These are phyloP conservation scores for Myxozyma sirexii DNA, from an alignment of 805 yeast genomes.

Conservation along the genomic window DNA sequence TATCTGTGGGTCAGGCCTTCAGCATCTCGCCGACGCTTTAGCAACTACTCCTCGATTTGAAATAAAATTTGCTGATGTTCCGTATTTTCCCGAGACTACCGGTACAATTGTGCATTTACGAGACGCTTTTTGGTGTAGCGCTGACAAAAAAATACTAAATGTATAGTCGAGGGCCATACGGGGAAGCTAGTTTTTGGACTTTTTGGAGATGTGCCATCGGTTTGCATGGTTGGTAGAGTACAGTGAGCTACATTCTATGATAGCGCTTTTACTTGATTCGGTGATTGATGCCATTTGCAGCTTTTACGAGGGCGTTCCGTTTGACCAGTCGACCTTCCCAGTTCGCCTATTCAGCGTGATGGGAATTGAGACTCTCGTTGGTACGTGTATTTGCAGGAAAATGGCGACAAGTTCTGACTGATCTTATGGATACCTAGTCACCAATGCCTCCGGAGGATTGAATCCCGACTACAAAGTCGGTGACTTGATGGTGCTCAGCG, in stretches of 20 bases:
- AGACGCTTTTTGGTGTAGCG: not conserved
- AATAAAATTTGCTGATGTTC: slow-evolving; percentile 68
- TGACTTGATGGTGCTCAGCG: slow-evolving; percentile 86
- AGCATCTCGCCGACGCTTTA: slow-evolving; percentile 71
- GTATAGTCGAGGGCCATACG: slow-evolving; percentile 76
- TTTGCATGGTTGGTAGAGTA: slow-evolving; percentile 91
- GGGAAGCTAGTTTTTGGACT: slow-evolving; percentile 80
- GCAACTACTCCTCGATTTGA: slow-evolving; percentile 46
- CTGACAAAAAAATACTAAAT: no score
- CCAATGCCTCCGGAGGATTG: slow-evolving; percentile 97
- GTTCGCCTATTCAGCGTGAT: slow-evolving; percentile 70
- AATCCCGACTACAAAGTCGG: slow-evolving; percentile 71
- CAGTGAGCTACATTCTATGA: slow-evolving; percentile 49
- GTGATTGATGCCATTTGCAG: slow-evolving; percentile 4
- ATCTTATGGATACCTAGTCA: slow-evolving; percentile 40
- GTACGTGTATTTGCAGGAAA: slow-evolving; percentile 34
- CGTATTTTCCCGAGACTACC: slow-evolving; percentile 79
- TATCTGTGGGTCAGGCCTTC: slow-evolving; percentile 93
- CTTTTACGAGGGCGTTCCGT: slow-evolving; percentile 82
- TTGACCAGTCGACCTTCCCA: slow-evolving; percentile 82
- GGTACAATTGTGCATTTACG: slow-evolving; percentile 28
- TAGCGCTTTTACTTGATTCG: not conserved
- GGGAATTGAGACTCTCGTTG: slow-evolving; percentile 65
- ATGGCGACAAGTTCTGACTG: not conserved
- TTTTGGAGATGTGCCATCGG: slow-evolving; percentile 77